A percentile compares a stretch with the other conserved stretches of the same genome.
Conservation (phyloP, 1,139 yeast species). For the Taphrina populina region DNA sequence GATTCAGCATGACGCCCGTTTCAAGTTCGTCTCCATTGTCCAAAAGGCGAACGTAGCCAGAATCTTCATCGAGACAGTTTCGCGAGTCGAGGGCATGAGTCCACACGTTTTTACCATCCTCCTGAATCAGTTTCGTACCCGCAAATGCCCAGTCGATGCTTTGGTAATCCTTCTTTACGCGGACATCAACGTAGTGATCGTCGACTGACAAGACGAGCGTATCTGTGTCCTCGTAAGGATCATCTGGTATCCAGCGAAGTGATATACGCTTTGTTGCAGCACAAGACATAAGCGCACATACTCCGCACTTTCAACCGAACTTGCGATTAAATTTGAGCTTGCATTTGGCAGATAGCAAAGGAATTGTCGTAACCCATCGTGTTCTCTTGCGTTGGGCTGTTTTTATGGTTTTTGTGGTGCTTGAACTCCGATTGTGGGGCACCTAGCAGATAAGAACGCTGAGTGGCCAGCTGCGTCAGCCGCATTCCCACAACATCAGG, state of each 20-base stretch:
- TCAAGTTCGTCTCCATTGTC: conserved; percentile 13
- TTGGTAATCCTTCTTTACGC: conserved; percentile 1
- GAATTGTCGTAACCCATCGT: too few species aligned
- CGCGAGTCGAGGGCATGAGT: conserved; percentile 6
- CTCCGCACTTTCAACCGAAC: too few species aligned
- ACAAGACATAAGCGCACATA: conserved; percentile 14
- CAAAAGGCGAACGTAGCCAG: not conserved
- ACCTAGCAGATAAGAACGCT: too few species aligned
- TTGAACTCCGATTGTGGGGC: too few species aligned
- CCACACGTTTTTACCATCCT: conserved; percentile 5
- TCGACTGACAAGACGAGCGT: conserved; percentile 11
- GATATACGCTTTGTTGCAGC: conserved; percentile 8
- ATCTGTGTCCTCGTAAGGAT: conserved; percentile 19
- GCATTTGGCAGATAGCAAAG: too few species aligned
- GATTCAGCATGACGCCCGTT: conserved; percentile 11
- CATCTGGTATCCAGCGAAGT: conserved; percentile 13
- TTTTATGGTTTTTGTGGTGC: too few species aligned
- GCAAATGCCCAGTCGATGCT: conserved; percentile 18
- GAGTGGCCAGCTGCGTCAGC: too few species aligned
- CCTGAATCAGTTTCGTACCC: conserved; percentile 1
- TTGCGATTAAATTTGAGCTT: too few species aligned
- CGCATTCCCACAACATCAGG: too few species aligned
- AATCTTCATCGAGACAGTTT: conserved; percentile 1
- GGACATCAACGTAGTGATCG: conserved; percentile 10
- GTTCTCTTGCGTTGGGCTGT: too few species aligned